Conservation (phyloP, 1,139 yeast species). For the Trichomonascaceae sp. region DNA sequence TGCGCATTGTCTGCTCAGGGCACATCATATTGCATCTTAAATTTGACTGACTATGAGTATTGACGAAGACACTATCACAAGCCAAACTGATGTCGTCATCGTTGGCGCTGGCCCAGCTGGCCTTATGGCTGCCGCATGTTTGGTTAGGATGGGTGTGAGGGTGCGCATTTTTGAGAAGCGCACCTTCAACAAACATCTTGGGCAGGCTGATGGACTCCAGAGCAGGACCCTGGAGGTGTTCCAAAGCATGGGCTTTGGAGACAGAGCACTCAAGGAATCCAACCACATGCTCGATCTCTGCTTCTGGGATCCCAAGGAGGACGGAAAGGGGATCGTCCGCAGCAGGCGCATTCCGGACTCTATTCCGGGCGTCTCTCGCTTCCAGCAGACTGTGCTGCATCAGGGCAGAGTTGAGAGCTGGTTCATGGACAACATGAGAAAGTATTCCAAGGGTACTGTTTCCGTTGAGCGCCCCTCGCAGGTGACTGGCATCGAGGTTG, state of each 20-base stretch:
- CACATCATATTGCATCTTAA: no score
- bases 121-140: conserved; percentile 23
- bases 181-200: conserved; percentile 21
- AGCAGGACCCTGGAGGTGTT: conserved; percentile 26
- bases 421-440: conserved; percentile 20
- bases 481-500: conserved; percentile 19
- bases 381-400: conserved; percentile 25
- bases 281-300: conserved; percentile 20
- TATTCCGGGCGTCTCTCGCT: conserved; percentile 24
- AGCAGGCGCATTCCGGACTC: conserved; percentile 23
- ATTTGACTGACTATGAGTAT: no score
- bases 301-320: conserved; percentile 14
- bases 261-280: conserved; percentile 23
- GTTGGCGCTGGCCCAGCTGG: conserved; percentile 32
- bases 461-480: conserved; percentile 23
- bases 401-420: conserved; percentile 26
- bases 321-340: conserved; percentile 13
- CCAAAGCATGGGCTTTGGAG: conserved; percentile 24
- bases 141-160: conserved; percentile 23
- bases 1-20: no score
- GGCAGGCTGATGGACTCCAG: conserved; percentile 30
- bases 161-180: conserved; percentile 27
- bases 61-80: no score
- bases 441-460: conserved; percentile 18
- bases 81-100: conserved; percentile 28